Base-by-base conservation (phyloP, 306 rosid species). In the Lathyrus oleraceus region DNA sequence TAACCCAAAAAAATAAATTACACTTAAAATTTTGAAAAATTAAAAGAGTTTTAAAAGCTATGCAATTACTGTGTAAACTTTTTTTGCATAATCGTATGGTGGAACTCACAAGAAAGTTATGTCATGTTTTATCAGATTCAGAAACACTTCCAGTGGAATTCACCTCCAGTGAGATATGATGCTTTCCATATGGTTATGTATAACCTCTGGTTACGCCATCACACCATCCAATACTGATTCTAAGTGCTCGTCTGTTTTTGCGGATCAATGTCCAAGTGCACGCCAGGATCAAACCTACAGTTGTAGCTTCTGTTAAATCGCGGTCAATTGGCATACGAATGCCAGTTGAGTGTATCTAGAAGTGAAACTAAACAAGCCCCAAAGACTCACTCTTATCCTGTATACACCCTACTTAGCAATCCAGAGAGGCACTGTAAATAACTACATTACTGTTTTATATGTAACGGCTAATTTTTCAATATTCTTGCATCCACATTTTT, bases 141-240 rank as follows among this genome's bases (percentile, higher is more conserved):
- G 87, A 87, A 65, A 65, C 99, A 94, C 73, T 94, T 88, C 79
- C 92, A 91, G 39, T 94, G 99, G 99, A 91, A 94, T 79, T 68
- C 99, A 8, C 97, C 97, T 2, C 92, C 99, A 11, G 39, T 83
- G 61, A 85, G 81, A 75, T 81, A 52, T 27, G 97, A 95, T 82
- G 96, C 92, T 69, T 91, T 95, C 74, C 95, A 95, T 76, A 85
- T 91, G 99, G 96, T 91, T 48, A 95, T 91, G 95, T 91, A 94
- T 72, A 96, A 95, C 51, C 96, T 95, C 62, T 95, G 99, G 96
- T 74, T 91, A 76, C 96, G 91, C 74, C 97, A 76, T 73, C 92
- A 87, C 84, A 85, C 86, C 16, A 79, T 95, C 77, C 84, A 87
- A 77, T 95, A 89, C 70, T 94, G 83, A 86, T 74, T 6, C 16